Percentiles rank a stretch among this genome's conserved stretches.
Conservation (phyloP, 1,284 basidiomycete genomes). For the Boletus albobrunnescens region DNA sequence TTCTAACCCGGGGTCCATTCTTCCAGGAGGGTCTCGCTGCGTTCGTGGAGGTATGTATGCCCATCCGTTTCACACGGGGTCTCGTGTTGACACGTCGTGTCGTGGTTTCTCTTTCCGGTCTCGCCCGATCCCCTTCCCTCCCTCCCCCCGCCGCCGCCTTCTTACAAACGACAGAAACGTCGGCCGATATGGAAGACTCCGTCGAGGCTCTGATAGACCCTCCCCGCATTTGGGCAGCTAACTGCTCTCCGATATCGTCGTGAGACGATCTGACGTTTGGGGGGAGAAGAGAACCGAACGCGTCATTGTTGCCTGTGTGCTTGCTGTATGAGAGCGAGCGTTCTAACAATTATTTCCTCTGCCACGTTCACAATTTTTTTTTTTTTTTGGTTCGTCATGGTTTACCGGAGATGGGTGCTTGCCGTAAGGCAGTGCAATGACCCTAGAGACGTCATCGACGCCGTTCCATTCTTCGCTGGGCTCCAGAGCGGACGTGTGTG, state of each 20-base stretch:
- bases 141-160: too few relatives aligned
- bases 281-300: too few relatives aligned
- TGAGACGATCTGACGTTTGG: neutral
- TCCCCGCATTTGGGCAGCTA: neutral
- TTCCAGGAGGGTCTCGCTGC: slow-evolving; percentile 43
- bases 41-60: slow-evolving; percentile 43
- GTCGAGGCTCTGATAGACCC: slow-evolving; percentile 46
- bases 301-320: too few relatives aligned
- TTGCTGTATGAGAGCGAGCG: too few relatives aligned
- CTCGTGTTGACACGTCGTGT: neutral
- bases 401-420: neutral
- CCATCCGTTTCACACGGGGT: slow-evolving; percentile 4
- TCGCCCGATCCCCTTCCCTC: neutral
- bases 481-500: too few relatives aligned
- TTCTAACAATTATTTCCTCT: too few relatives aligned
- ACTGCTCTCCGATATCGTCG: slow-evolving; percentile 8
- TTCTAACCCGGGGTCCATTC: slow-evolving; percentile 16
- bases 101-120: slow-evolving; percentile 32
- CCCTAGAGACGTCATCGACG: too few relatives aligned
- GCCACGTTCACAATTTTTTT: neutral
- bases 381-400: neutral
- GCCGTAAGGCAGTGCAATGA: slow-evolving; percentile 6
- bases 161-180: slow-evolving; percentile 52
- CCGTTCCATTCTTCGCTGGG: too few relatives aligned
- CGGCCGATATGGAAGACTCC: slow-evolving; percentile 58